phyloP scores from a whole-genome alignment of 2,329 filamentous ascomycete genomes.

The Microcera coccophila region DNA sequence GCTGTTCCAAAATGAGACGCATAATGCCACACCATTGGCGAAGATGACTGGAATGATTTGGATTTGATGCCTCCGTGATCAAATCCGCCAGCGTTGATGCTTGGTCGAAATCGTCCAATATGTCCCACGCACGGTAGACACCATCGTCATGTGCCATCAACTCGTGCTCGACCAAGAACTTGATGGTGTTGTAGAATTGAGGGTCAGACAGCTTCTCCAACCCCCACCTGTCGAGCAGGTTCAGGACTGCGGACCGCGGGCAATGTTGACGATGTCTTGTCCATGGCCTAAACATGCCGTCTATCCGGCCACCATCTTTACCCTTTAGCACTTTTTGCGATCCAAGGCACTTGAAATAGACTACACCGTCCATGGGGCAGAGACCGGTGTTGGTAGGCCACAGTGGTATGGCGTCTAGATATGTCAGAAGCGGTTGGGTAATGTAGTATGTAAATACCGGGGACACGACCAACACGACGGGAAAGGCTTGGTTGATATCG shows the following conservation, averaged over 20 bases:
- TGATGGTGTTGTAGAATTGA: background rate
- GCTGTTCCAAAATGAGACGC: background rate
- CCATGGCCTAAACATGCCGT: background rate
- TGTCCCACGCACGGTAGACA: background rate
- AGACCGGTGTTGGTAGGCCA: background rate
- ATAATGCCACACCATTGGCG: background rate
- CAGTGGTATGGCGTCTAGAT: background rate
- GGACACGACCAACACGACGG: background rate
- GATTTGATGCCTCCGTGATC: background rate
- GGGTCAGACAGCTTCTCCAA: background rate
- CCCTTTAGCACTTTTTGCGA: background rate
- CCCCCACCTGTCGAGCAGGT: background rate
- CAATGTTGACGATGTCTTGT: background rate
- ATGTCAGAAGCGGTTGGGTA: background rate
- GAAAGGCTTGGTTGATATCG: conserved; percentile 2
- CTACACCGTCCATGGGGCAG: too few relatives aligned
- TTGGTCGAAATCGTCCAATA: background rate
- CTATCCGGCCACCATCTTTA: background rate
- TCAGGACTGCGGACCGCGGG: background rate
- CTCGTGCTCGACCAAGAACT: background rate
- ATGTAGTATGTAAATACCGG: background rate
- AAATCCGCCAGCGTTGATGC: background rate
- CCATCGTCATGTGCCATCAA: background rate
- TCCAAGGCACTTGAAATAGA: background rate
- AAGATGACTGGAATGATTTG: background rate